Conservation (phyloP, 2,329 filamentous ascomycete species). For the Colletotrichum kahawae region DNA sequence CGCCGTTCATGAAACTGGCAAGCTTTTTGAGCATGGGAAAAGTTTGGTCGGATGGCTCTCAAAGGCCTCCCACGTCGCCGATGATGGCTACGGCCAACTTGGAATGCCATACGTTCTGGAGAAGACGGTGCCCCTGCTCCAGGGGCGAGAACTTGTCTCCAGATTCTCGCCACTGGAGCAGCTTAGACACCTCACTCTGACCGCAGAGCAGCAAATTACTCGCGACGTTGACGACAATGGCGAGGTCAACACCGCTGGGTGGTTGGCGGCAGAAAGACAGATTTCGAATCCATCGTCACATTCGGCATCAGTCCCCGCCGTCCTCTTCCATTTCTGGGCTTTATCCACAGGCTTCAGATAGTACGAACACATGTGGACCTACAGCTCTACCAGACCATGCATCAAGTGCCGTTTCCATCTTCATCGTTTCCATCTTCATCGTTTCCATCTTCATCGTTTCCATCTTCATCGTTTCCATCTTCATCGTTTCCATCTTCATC, state of each 20-base stretch:
- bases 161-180: not conserved
- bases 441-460: no score
- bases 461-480: no score
- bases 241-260: not conserved
- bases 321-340: not conserved
- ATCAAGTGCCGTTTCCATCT: not conserved
- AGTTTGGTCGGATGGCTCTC: not conserved
- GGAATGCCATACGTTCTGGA: not conserved
- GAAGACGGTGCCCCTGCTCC: not conserved
- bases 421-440: no score
- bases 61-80: rapidly evolving
- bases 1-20: not conserved
- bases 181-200: not conserved
- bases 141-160: not conserved
- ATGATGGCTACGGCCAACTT: not conserved
- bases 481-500: no score
- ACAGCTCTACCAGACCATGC: not conserved
- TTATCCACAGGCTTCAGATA: not conserved
- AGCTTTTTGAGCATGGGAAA: not conserved
- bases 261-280: not conserved
- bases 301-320: not conserved
- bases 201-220: not conserved
- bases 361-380: not conserved
- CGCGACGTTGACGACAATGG: not conserved
- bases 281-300: not conserved